A percentile compares a stretch with the other conserved stretches of the same genome.
These are phyloP conservation scores for Suhomyces canberraensis DNA, from an alignment of 805 yeast genomes.

Conservation along the genomic window DNA sequence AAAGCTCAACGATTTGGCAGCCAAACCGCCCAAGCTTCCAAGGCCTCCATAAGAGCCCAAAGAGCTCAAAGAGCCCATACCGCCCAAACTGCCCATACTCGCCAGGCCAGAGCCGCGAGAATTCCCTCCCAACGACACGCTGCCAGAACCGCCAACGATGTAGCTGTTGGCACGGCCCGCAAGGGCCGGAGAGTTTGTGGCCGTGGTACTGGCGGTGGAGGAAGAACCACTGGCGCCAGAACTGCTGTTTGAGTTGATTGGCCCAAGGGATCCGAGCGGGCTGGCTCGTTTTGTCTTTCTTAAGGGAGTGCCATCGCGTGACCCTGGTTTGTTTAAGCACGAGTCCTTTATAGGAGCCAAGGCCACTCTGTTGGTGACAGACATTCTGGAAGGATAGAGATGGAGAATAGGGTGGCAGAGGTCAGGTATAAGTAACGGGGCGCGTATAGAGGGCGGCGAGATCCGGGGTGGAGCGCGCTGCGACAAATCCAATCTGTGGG, in stretches of 20 bases:
- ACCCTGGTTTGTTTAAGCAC: constrained; percentile 20
- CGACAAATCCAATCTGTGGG: no score
- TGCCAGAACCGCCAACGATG: neutral
- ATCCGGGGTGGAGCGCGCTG: neutral
- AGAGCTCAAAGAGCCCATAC: neutral
- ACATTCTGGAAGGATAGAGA: constrained; percentile 11
- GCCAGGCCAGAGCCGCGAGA: no score
- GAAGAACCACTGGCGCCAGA: neutral
- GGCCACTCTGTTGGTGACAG: constrained; percentile 28
- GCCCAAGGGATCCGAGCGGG: neutral
- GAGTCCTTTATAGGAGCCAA: constrained; percentile 36
- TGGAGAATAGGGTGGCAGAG: neutral
- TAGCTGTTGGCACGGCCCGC: neutral
- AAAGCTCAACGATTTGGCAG: constrained; percentile 17
- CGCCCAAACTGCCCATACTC: no score
- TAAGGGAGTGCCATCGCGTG: constrained; percentile 9
- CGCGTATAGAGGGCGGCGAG: neutral
- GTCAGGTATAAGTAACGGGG: neutral
- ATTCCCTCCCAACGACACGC: no score
- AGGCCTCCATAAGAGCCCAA: neutral
- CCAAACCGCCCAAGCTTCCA: neutral
- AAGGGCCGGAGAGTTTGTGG: neutral
- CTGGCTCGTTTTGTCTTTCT: constrained; percentile 8
- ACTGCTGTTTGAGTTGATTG: constrained; percentile 1
- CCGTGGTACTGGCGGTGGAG: neutral